These are phyloP conservation scores for Aurantiochytrium sp. DNA, from an alignment of 108 stramenopile species.

Conservation along the genomic window DNA sequence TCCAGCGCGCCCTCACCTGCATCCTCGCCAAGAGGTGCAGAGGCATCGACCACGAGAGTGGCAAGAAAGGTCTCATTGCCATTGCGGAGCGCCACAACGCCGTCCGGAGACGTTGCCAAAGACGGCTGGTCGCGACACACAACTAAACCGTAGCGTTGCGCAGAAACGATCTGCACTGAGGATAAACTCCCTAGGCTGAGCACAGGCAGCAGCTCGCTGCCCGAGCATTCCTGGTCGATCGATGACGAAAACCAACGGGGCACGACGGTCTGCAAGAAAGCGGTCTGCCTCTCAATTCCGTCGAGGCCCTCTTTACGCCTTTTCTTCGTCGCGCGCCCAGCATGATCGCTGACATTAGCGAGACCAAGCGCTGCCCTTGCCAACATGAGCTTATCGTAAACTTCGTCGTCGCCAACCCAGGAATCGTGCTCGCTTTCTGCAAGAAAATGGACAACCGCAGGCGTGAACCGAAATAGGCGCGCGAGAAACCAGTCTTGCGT, in stretches of 20 bases:
- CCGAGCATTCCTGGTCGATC: neutral
- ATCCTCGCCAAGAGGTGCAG: neutral
- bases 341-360: no score
- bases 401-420: no score
- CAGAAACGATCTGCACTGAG: neutral
- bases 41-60: neutral
- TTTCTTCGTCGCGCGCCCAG: neutral
- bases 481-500: neutral
- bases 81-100: neutral
- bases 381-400: no score
- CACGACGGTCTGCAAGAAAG: neutral
- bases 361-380: no score
- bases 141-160: neutral
- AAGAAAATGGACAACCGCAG: neutral
- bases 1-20: neutral
- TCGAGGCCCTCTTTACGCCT: neutral
- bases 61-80: neutral
- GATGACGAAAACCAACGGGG: neutral
- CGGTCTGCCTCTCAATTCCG: neutral
- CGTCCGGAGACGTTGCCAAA: neutral
- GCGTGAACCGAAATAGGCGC: neutral
- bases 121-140: neutral
- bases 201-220: neutral
- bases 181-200: neutral
- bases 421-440: no score